Evolutionary conservation across 2,329 filamentous ascomycete genomes (phyloP).

Genomic region (Colletotrichum costaricense): DNA sequence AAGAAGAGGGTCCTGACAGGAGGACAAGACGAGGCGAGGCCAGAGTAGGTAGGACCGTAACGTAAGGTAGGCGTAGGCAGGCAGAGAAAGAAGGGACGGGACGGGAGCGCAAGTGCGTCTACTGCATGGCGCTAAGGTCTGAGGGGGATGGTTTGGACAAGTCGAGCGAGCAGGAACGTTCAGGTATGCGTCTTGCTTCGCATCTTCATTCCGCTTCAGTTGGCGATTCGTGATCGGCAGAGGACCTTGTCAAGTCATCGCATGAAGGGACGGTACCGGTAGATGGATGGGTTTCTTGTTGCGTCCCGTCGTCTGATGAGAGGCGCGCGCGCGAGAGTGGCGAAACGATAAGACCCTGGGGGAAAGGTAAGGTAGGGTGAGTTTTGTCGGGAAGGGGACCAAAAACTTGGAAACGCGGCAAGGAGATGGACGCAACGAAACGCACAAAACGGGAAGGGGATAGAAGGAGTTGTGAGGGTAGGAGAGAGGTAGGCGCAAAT

Average conservation of each 20-base stretch:
- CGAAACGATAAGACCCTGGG: constrained; percentile 8
- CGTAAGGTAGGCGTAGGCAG: background rate
- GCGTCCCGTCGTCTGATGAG: background rate
- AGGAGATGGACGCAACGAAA: constrained; percentile 10
- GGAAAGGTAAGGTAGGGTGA: background rate
- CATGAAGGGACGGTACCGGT: constrained; percentile 7
- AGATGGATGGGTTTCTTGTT: background rate
- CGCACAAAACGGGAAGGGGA: constrained; percentile 4
- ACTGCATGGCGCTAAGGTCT: constrained; percentile 37
- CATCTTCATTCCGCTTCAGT: constrained; percentile 35
- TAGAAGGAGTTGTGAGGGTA: background rate
- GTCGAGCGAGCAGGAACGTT: constrained; percentile 28
- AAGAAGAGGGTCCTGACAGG: constrained; percentile 26
- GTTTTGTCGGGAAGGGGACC: background rate
- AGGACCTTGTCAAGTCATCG: constrained; percentile 32
- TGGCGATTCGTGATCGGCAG: constrained; percentile 34
- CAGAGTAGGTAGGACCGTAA: background rate
- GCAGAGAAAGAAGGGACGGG: constrained; percentile 31
- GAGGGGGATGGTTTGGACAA: constrained; percentile 13
- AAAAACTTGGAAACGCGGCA: constrained; percentile 24
- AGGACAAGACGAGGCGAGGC: constrained; percentile 7
- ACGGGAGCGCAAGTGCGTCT: constrained; percentile 36
- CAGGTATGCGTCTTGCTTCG: constrained; percentile 33
- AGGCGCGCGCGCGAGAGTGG: constrained; percentile 26
- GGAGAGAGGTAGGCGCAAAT: constrained; percentile 26